Evolutionary conservation across 306 rosid genomes (phyloP).

Genomic region (cucumber (Cucumis sativus)): Cucumber_9930_V3 NC_026656.2:6948001-6948500

Average conservation of each 20-base stretch:
- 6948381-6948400: not conserved
- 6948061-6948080: no score
- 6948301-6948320: not conserved
- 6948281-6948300: not conserved
- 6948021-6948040: no score
- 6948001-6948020: no score
- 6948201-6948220: not conserved
- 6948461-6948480: not conserved
- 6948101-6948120: no score
- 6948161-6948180: not conserved
- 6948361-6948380: not conserved
- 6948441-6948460: no score
- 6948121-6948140: no score
- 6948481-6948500: conserved; percentile 6
- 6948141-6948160: no score
- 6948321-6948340: not conserved
- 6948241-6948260: not conserved
- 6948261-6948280: not conserved
- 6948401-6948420: not conserved
- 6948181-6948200: not conserved
- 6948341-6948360: no score
- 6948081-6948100: no score
- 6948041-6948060: no score
- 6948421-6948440: no score
- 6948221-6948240: not conserved